Percentiles rank a stretch among this genome's conserved stretches.
Evolutionary conservation across 176 grass and related monocot species (phyloP).

Genomic region (Musa schizocarpa): DNA sequence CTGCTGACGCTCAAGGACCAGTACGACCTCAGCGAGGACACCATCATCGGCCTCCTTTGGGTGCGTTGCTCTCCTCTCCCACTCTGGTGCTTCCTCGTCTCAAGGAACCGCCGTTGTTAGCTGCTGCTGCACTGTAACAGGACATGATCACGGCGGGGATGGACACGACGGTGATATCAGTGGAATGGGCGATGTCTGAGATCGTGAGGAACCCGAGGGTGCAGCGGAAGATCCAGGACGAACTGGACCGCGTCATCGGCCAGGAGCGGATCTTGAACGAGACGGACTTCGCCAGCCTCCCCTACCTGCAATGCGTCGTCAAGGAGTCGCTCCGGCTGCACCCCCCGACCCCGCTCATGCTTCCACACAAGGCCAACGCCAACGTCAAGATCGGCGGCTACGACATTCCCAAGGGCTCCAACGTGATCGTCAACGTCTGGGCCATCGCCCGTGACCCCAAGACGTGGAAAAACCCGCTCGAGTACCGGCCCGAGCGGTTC

Average conservation of each 20-base stretch:
- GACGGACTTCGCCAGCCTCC: constrained; percentile 48
- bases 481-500: constrained; percentile 63
- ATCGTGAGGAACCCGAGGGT: constrained; percentile 49
- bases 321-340: constrained; percentile 68
- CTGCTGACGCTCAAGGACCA: constrained; percentile 48
- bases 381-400: constrained; percentile 45
- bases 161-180: constrained; percentile 58
- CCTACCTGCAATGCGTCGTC: constrained; percentile 45
- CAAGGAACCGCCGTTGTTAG: neutral
- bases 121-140: neutral
- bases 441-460: constrained; percentile 50
- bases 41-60: constrained; percentile 63
- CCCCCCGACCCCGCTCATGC: constrained; percentile 54
- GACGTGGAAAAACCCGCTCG: constrained; percentile 44
- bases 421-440: constrained; percentile 67
- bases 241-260: constrained; percentile 42
- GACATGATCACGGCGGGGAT: constrained; percentile 41
- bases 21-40: constrained; percentile 64
- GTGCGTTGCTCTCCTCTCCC: constrained; percentile 22
- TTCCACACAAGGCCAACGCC: constrained; percentile 60
- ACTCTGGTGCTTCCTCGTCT: neutral
- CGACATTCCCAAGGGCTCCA: constrained; percentile 51
- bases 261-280: constrained; percentile 37
- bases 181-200: constrained; percentile 67
- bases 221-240: constrained; percentile 54